phyloP scores from a whole-genome alignment of 495 filamentous ascomycete species.

The Barbatosphaeria neglecta region DNA sequence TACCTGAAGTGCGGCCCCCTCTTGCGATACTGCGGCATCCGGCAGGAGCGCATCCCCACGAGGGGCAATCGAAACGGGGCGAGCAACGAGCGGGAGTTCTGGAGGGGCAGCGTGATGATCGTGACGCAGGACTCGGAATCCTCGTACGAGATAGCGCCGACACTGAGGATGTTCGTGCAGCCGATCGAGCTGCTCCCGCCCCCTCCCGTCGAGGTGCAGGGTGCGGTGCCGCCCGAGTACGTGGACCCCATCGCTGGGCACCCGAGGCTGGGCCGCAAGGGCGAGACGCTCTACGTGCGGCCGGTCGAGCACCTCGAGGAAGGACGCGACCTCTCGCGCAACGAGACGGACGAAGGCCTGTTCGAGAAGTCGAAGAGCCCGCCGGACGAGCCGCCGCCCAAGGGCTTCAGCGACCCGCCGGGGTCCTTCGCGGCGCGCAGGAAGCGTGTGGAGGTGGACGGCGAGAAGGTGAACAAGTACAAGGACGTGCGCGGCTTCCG shows the following conservation, averaged over 20 bases:
- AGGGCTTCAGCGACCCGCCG: constrained; percentile 23
- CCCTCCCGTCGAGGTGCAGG: constrained; percentile 58
- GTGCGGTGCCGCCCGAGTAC: constrained; percentile 65
- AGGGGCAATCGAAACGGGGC: constrained; percentile 21
- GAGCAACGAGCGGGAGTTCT: constrained; percentile 55
- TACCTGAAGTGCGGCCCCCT: constrained; percentile 85
- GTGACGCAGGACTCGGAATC: constrained; percentile 76
- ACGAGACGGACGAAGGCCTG: constrained; percentile 71
- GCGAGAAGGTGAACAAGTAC: constrained; percentile 63
- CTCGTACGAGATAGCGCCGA: constrained; percentile 66
- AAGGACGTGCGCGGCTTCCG: constrained; percentile 71
- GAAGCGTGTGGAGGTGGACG: constrained; percentile 42
- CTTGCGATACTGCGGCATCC: constrained; percentile 77
- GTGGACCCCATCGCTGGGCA: constrained; percentile 82
- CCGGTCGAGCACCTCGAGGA: constrained; percentile 74
- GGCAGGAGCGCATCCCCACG: constrained; percentile 32
- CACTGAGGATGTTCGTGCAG: constrained; percentile 71
- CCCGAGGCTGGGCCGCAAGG: constrained; percentile 68
- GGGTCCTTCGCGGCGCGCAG: constrained; percentile 35
- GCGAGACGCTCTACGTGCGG: constrained; percentile 69
- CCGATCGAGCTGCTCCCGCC: constrained; percentile 74
- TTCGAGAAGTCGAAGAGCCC: constrained; percentile 47
- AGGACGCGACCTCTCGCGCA: constrained; percentile 55
- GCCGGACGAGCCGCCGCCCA: constrained; percentile 19
- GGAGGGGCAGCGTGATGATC: constrained; percentile 90